phyloP scores from a whole-genome alignment of 805 yeast species.

The Zygotorulaspora danielsina region DNA sequence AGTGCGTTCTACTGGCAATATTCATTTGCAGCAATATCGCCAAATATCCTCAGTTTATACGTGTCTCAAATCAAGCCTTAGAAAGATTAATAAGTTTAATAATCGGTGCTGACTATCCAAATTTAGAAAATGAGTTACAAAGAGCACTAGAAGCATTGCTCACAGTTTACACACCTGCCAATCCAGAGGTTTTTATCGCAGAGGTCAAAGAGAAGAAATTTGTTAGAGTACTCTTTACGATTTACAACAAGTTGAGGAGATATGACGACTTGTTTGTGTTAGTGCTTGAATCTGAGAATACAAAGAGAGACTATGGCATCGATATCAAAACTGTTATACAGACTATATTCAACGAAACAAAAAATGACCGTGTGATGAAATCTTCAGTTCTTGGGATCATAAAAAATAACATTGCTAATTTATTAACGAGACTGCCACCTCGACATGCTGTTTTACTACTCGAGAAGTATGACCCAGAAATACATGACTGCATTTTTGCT shows the following conservation, averaged over 20 bases:
- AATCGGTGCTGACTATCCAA: slow-evolving; percentile 39
- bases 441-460: slow-evolving; percentile 11
- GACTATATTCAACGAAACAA: slow-evolving; percentile 7
- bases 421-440: slow-evolving; percentile 9
- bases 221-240: slow-evolving; percentile 22
- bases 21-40: slow-evolving; percentile 79
- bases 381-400: slow-evolving; percentile 10
- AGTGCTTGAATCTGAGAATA: slow-evolving; percentile 8
- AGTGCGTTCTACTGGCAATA: slow-evolving; percentile 45
- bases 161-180: slow-evolving; percentile 58
- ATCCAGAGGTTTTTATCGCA: slow-evolving; percentile 42
- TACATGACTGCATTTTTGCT: slow-evolving; percentile 19
- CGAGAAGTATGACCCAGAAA: slow-evolving; percentile 18
- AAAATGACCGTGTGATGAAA: slow-evolving; percentile 9
- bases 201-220: slow-evolving; percentile 24
- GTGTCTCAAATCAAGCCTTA: slow-evolving; percentile 58
- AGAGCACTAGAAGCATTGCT: slow-evolving; percentile 69
- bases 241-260: slow-evolving; percentile 19
- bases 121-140: slow-evolving; percentile 56
- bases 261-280: slow-evolving; percentile 17
- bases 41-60: slow-evolving; percentile 77
- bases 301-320: slow-evolving; percentile 8
- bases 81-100: slow-evolving; percentile 46
- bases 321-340: slow-evolving; percentile 3
- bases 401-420: slow-evolving; percentile 14